Base-by-base conservation (phyloP, 2,329 filamentous ascomycete genomes). In the Ophioceras dolichostomum region DNA sequence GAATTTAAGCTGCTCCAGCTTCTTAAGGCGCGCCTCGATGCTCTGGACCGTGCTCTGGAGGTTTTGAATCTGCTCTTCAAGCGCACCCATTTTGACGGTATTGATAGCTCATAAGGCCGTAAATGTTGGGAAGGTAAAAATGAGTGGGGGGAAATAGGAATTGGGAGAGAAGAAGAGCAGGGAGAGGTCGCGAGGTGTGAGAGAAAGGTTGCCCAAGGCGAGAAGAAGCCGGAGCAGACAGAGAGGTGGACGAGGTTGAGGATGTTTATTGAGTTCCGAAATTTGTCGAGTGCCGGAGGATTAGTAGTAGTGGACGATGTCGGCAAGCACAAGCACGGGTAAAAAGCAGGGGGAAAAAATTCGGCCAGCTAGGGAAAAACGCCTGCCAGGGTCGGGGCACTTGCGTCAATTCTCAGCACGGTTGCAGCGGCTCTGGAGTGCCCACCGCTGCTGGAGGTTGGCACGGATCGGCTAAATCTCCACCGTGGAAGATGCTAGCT, bases 21-120 rank as follows among this genome's bases (percentile, higher is more conserved):
- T 74, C 62, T 82, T 79, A 53, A 98, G 83, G 55, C 89, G 82
- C 57, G 76, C 68, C 65, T 96, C 87, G 51, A 98, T 80, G 64
- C 76, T 76, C 58, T 76, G 69, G 59, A 96, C 79, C 55, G 87
- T 76, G 65, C 80, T 76, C 67, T 88, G 87, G 55, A 96, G 76
- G 64, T 80, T 74, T 61, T 87, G 78, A 57, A 94, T 76, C 59
- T 87, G 77, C 57, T 91, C 83, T 58, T 83, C 80, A 63, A 89
- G 79, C 58, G 84, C 83, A 62, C 86, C 83, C 88, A 95, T 95
- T 71, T 62, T 71, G 63, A 49, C 41, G 42, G 34, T 24, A 32
- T 9, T 17, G 29, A 4, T 5, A 32, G 13, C 29, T 17, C 17
- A 17, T 32, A 18, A 32, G 16, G 29, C 12, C 14, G 20, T 37